Evolutionary conservation across 495 filamentous ascomycete species (phyloP), one percentile per base, ranked within the genome.

Genomic region (Aspergillus baeticus): DNA sequence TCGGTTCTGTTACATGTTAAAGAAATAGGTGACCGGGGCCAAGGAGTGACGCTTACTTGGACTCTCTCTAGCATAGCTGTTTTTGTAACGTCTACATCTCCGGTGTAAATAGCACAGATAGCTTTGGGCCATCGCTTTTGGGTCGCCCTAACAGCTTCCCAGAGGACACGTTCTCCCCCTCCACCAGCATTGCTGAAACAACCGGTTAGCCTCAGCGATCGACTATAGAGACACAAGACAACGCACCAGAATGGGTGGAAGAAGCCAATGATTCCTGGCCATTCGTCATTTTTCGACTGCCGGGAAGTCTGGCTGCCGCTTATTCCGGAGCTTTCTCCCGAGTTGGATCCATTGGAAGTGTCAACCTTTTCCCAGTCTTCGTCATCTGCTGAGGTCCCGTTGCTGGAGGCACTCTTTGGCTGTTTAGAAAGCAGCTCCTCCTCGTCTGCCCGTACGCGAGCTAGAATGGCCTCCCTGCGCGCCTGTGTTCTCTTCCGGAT

Each of bases 111-210:
- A 5, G 90, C 82, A 64, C 91, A 94, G 59, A 91, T 85, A 21
- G 91, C 91, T 44, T 87, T 87, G 4, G 92, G 93, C 86, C 90
- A 96, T 57, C 89, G 84, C 56, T 85, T 83, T 73, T 97, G 94
- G 5, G 91, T 96, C 26, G 95, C 90, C 61, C 87, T 85, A 51
- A 98, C 87, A 10, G 95, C 94, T 58, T 92, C 93, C 92, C 94
- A 98, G 38, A 98, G 83, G 26, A 98, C 95, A 68, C 94, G 82
- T 75, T 98, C 94, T 55, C 95, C 94, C 37, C 94, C 94, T 31
- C 94, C 94, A 23, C 93, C 94, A 37, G 94, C 95, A 74, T 98
- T 97, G 70, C 91, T 92, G 6, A 41, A 20, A 8, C 50, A 41
- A 23, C 4, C 15, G 26, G 44, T 50, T 26, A 57, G 38, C 21